Evolutionary conservation across 2,329 filamentous ascomycete species (phyloP).

Genomic region (Pyricularia sp.): DNA sequence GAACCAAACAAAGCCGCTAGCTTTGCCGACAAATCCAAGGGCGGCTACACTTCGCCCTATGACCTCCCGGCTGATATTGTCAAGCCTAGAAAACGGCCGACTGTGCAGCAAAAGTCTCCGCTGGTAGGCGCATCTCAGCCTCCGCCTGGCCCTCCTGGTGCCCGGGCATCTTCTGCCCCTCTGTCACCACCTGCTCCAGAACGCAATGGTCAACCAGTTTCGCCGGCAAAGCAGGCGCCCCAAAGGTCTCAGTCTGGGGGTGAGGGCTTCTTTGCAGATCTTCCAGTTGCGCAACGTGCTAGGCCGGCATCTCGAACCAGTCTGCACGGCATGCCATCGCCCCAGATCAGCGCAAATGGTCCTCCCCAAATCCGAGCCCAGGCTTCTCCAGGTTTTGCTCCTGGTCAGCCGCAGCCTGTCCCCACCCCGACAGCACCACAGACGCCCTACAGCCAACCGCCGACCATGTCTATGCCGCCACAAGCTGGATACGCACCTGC

Average conservation of each 20-base stretch:
- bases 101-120: constrained; percentile 38
- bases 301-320: constrained; percentile 46
- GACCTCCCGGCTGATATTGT: constrained; percentile 85
- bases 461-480: constrained; percentile 11
- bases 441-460: constrained; percentile 12
- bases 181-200: constrained; percentile 10
- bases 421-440: background rate
- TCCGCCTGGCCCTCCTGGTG: constrained; percentile 9
- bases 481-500: background rate
- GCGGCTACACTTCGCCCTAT: constrained; percentile 87
- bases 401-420: background rate
- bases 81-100: constrained; percentile 53
- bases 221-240: constrained; percentile 7
- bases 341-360: constrained; percentile 23
- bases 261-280: constrained; percentile 63
- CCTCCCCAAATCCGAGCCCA: constrained; percentile 12
- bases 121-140: constrained; percentile 25
- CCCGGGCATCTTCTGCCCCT: background rate
- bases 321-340: constrained; percentile 26
- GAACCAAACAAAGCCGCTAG: constrained; percentile 55
- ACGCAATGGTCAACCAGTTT: constrained; percentile 13
- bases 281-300: constrained; percentile 51
- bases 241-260: constrained; percentile 15
- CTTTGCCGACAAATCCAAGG: constrained; percentile 81
- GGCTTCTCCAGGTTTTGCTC: constrained; percentile 9